Conservation (phyloP, 1,284 basidiomycete species). For the Cerrena zonata region DNA sequence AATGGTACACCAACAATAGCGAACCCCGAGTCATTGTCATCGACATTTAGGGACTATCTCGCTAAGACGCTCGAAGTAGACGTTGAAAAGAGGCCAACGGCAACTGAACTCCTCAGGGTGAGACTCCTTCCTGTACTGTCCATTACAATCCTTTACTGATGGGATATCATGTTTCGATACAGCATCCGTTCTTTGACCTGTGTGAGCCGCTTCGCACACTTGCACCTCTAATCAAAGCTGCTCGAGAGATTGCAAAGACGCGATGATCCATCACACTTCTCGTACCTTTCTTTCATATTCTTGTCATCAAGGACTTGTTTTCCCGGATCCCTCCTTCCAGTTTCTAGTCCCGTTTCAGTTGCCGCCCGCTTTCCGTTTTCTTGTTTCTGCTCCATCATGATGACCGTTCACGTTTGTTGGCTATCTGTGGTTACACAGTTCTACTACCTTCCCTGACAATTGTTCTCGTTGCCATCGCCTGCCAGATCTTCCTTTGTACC, state of each 20-base stretch:
- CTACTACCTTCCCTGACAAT: neutral
- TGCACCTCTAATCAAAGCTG: slow-evolving; percentile 89
- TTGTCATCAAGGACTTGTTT: neutral
- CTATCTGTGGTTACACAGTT: neutral
- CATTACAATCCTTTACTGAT: slow-evolving; percentile 5
- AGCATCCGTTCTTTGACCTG: slow-evolving; percentile 87
- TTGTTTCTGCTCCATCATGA: neutral
- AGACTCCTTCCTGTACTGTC: slow-evolving; percentile 18
- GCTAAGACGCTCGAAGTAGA: slow-evolving; percentile 90
- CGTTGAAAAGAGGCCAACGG: slow-evolving; percentile 86
- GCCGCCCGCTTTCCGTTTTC: neutral
- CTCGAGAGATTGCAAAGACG: slow-evolving; percentile 76
- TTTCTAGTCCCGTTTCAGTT: neutral
- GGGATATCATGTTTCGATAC: slow-evolving; percentile 2
- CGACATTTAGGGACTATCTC: slow-evolving; percentile 89
- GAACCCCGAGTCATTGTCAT: slow-evolving; percentile 85
- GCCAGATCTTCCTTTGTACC: too few species aligned
- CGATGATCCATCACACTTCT: slow-evolving; percentile 31
- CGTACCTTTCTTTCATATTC: neutral
- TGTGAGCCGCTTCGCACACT: slow-evolving; percentile 84
- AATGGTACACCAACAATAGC: slow-evolving; percentile 97
- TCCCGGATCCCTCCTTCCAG: neutral
- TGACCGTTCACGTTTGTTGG: neutral
- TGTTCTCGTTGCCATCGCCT: neutral
- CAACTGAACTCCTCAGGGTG: slow-evolving; percentile 76